A percentile compares a stretch with the other conserved stretches of the same genome.
Evolutionary conservation across 805 yeast genomes (phyloP).

Genomic region (Candida endomychidarum): DNA sequence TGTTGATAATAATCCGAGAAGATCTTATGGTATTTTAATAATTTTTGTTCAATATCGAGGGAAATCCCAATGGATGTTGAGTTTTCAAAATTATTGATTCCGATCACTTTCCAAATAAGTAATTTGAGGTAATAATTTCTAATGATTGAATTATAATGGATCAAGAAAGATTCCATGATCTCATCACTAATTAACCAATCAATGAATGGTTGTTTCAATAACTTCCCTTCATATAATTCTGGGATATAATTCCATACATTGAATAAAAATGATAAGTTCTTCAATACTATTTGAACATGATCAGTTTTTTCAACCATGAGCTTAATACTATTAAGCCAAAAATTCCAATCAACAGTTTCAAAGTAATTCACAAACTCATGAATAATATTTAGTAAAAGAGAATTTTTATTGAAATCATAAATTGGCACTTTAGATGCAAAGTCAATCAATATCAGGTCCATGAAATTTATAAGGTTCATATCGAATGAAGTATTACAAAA

Average conservation of each 20-base stretch:
- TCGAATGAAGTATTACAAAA: constrained; percentile 16
- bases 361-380: constrained; percentile 40
- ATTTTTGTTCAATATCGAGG: constrained; percentile 28
- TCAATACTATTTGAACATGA: constrained; percentile 59
- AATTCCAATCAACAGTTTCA: constrained; percentile 60
- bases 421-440: constrained; percentile 38
- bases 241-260: constrained; percentile 75
- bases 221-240: constrained; percentile 31
- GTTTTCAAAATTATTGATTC: constrained; percentile 41
- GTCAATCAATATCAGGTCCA: constrained; percentile 35
- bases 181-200: constrained; percentile 52
- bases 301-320: constrained; percentile 59
- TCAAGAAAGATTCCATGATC: constrained; percentile 58
- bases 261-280: constrained; percentile 64
- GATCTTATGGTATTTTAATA: constrained; percentile 26
- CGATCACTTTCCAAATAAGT: constrained; percentile 62
- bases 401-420: constrained; percentile 38
- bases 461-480: constrained; percentile 10
- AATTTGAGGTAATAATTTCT: constrained; percentile 68
- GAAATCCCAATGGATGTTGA: constrained; percentile 32
- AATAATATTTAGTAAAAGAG: constrained; percentile 39
- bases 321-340: constrained; percentile 65
- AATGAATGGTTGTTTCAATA: constrained; percentile 50
- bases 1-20: constrained; percentile 27
- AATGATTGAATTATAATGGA: constrained; percentile 80